Evolutionary conservation across 768 basidiomycete species (phyloP).

Genomic region (Mycena polygramma): DNA sequence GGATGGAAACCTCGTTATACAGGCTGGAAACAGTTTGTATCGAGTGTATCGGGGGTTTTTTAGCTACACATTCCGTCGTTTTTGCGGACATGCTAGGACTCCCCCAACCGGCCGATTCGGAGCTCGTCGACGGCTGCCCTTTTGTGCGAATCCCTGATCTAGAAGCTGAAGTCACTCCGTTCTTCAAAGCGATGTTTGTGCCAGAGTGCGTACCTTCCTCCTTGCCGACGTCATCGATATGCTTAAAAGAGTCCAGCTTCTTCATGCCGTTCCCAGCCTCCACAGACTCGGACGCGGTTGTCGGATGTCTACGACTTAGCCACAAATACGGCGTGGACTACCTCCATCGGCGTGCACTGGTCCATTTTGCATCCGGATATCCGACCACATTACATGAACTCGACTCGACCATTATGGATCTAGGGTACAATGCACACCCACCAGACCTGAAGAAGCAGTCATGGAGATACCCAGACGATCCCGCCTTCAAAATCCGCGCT

Average conservation of each 20-base stretch:
- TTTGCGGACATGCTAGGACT: not conserved
- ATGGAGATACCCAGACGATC: no score
- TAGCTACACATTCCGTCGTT: not conserved
- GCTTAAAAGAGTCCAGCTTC: not conserved
- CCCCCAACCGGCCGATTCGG: conserved; percentile 5
- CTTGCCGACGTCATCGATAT: not conserved
- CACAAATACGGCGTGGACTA: not conserved
- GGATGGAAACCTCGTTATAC: conserved; percentile 1
- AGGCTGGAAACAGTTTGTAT: conserved; percentile 6
- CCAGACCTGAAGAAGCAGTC: no score
- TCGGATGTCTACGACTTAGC: no score
- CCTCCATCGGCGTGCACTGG: conserved; percentile 8
- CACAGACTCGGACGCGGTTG: not conserved
- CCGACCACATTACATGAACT: not conserved
- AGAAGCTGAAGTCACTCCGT: not conserved
- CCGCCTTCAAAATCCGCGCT: not conserved
- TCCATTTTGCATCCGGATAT: not conserved
- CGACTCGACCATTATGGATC: no score
- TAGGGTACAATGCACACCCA: no score
- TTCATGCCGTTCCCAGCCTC: not conserved
- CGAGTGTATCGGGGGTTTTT: conserved; percentile 8
- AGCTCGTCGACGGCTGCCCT: conserved; percentile 11
- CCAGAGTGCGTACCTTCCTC: not conserved
- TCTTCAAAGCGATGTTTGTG: not conserved
- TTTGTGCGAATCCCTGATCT: not conserved